Conservation (phyloP, 495 filamentous ascomycete genomes). For the Acidiella bohemica region DNA sequence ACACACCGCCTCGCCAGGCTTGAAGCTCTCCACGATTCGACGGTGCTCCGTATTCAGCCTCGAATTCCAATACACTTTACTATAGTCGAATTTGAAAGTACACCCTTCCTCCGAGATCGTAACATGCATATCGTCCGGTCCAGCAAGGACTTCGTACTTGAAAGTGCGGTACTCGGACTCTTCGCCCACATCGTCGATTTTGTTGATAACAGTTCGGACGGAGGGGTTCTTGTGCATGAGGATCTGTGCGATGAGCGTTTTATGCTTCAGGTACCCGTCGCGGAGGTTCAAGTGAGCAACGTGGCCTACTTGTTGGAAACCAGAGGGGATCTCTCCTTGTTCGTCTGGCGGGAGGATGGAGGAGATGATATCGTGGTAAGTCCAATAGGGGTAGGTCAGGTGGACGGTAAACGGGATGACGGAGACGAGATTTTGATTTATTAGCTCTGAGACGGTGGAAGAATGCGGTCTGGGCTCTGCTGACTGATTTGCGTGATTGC, state of each 20-base stretch:
- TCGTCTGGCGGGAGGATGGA: slow-evolving; percentile 59
- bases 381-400: slow-evolving; percentile 78
- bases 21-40: slow-evolving; percentile 63
- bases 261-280: slow-evolving; percentile 65
- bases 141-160: slow-evolving; percentile 78
- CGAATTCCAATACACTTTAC: slow-evolving; percentile 96
- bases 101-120: slow-evolving; percentile 52
- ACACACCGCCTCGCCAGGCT: slow-evolving; percentile 73
- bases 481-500: not conserved
- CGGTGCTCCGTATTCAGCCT: slow-evolving; percentile 79
- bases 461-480: slow-evolving; percentile 6
- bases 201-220: slow-evolving; percentile 87
- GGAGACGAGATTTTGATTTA: slow-evolving; percentile 48
- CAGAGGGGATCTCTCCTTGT: slow-evolving; percentile 64
- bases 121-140: slow-evolving; percentile 66
- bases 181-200: slow-evolving; percentile 72
- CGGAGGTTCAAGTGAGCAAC: slow-evolving; percentile 88
- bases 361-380: slow-evolving; percentile 65
- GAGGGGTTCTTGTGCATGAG: slow-evolving; percentile 73
- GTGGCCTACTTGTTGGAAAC: slow-evolving; percentile 79
- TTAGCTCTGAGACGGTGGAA: slow-evolving; percentile 49
- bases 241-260: slow-evolving; percentile 67
- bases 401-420: slow-evolving; percentile 60
- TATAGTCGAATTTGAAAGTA: slow-evolving; percentile 56
- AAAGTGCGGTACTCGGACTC: slow-evolving; percentile 86